Base-by-base conservation (phyloP, 257 asterid genomes). In the Primulina tabacum region DNA sequence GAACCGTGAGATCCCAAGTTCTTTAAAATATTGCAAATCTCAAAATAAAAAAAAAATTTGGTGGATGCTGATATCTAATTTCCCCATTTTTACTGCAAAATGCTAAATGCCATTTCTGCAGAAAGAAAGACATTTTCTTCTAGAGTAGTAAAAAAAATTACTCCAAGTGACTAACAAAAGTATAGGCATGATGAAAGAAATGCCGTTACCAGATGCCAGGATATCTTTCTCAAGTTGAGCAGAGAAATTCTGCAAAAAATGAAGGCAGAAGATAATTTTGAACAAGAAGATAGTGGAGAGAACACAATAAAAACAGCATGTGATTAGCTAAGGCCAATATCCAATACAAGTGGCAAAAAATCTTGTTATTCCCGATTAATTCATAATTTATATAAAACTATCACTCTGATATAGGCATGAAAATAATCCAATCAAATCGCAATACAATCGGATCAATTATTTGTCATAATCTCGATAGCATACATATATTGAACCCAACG, bases 141-240 rank as follows among this genome's bases (percentile, higher is more conserved):
- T 5, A 18, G 38, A 35, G 34, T 68, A 18, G 18, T 26, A 32
- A 59, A 65, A 32, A 32, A 35, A 40, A 52, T 65, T 67, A 33
- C 32, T 32, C 64, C 40, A 30, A 60, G 5, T 10, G 64, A 20
- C 24, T 53, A 65, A 64, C 60, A 17, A 73, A 62, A 47, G 43
- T 9, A 53, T 62, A 57, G 55, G 68, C 76, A 68, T 4, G 65
- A 65, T 10, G 40, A 75, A 33, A 30, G 64, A 24, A 53, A 74
- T 68, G 62, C 32, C 76, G 60, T 78, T 87, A 92, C 97, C 97
- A 74, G 97, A 92, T 63, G 87, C 82, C 84, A 92, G 86, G 76
- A 86, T 86, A 62, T 92, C 97, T 72, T 82, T 92, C 83, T 92
- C 97, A 72, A 89, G 89, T 84, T 92, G 95, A 73, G 88, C 97